phyloP scores from a whole-genome alignment of 2,329 filamentous ascomycete species.

The Dissoconium aciculare region DNA sequence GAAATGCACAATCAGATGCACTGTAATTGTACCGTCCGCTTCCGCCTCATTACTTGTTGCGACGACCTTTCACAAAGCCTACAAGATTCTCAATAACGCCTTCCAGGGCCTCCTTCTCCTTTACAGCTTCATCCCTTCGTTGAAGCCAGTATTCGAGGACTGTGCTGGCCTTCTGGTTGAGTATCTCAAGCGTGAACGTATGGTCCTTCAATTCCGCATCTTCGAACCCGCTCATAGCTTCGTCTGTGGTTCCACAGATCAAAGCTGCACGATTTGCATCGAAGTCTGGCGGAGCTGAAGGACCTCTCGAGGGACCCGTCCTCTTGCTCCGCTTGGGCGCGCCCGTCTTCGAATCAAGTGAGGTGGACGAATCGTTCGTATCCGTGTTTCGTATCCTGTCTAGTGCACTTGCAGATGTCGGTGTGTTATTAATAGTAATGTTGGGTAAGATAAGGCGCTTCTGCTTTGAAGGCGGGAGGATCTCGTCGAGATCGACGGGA shows the following conservation, averaged over 20 bases:
- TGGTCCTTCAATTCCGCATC: conserved; percentile 61
- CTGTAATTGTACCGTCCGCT: too few species aligned
- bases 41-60: conserved; percentile 7
- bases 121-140: conserved; percentile 69
- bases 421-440: conserved; percentile 33
- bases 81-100: conserved; percentile 94
- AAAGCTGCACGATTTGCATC: conserved; percentile 66
- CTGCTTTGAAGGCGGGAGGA: conserved; percentile 89
- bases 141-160: conserved; percentile 81
- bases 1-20: too few species aligned
- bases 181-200: conserved; percentile 50
- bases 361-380: conserved; percentile 20
- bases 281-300: conserved; percentile 55
- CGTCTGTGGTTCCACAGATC: conserved; percentile 69
- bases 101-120: conserved; percentile 86
- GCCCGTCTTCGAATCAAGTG: conserved; percentile 20
- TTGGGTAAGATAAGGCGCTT: conserved; percentile 93
- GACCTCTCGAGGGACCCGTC: conserved; percentile 37
- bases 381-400: conserved; percentile 25
- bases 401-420: conserved; percentile 18
- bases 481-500: conserved; percentile 92
- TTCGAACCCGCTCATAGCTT: conserved; percentile 65
- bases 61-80: conserved; percentile 52
- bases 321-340: conserved; percentile 13
- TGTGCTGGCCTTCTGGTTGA: conserved; percentile 58